A percentile compares a stretch with the other conserved stretches of the same genome.
Conservation (phyloP, 352 stramenopile genomes). For the Hyaloperonospora arabidopsidis region DNA sequence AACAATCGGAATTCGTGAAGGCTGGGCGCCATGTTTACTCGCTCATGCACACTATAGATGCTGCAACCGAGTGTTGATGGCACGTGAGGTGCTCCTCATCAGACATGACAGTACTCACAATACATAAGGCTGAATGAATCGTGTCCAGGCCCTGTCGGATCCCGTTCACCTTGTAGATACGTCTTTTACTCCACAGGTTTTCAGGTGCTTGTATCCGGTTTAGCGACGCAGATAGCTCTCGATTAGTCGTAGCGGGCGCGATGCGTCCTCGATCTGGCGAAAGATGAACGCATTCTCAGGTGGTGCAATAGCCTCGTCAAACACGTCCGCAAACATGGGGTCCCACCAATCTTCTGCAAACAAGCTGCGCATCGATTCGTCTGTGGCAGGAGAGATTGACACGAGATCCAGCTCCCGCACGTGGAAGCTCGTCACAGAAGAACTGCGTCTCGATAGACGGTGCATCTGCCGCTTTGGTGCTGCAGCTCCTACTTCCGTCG, state of each 20-base stretch:
- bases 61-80: too few species aligned
- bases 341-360: conserved; percentile 30
- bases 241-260: conserved; percentile 25
- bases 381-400: conserved; percentile 15
- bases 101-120: too few species aligned
- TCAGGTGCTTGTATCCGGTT: not conserved
- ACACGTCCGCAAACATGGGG: conserved; percentile 43
- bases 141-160: too few species aligned
- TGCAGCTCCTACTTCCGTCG: conserved; percentile 2
- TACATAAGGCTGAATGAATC: too few species aligned
- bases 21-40: too few species aligned
- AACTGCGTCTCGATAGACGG: conserved; percentile 25
- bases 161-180: too few species aligned
- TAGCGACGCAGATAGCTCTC: conserved; percentile 32
- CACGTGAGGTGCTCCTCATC: too few species aligned
- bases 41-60: too few species aligned
- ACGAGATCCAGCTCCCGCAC: conserved; percentile 54
- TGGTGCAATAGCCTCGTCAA: conserved; percentile 43
- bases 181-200: too few species aligned
- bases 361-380: conserved; percentile 25
- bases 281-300: conserved; percentile 53
- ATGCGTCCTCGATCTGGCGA: conserved; percentile 29
- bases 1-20: too few species aligned
- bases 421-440: conserved; percentile 43
- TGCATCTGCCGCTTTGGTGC: conserved; percentile 15